Conservation (phyloP, 805 yeast species). For the Grigorovia jiainica region DNA sequence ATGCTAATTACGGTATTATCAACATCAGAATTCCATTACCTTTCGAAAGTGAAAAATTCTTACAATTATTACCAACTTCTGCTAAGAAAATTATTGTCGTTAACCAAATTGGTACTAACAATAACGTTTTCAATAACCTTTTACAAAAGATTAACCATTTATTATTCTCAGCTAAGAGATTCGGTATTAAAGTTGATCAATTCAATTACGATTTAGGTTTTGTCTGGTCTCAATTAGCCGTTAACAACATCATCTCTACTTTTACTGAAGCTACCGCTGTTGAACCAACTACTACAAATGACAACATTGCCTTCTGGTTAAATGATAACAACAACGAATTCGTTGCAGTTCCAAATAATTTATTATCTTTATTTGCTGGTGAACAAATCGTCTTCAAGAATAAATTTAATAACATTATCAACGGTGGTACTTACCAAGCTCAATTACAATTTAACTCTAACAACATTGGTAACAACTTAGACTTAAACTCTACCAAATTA, state of each 20-base stretch:
- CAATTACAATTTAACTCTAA: slow-evolving; percentile 35
- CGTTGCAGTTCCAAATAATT: slow-evolving; percentile 36
- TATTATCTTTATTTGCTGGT: slow-evolving; percentile 54
- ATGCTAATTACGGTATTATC: slow-evolving; percentile 43
- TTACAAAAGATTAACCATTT: slow-evolving; percentile 69
- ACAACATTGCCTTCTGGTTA: slow-evolving; percentile 48
- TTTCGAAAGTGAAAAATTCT: slow-evolving; percentile 56
- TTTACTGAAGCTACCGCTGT: slow-evolving; percentile 24
- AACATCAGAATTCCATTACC: slow-evolving; percentile 74
- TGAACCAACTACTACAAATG: slow-evolving; percentile 8
- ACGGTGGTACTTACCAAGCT: slow-evolving; percentile 70
- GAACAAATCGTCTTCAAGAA: slow-evolving; percentile 47
- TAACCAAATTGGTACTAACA: slow-evolving; percentile 39
- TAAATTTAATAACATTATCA: slow-evolving; percentile 59
- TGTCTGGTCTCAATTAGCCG: slow-evolving; percentile 48
- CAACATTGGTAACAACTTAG: slow-evolving; percentile 13
- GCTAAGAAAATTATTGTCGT: slow-evolving; percentile 57
- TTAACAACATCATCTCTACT: slow-evolving; percentile 38
- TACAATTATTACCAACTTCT: slow-evolving; percentile 46
- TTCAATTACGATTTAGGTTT: slow-evolving; percentile 43
- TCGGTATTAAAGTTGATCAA: slow-evolving; percentile 37
- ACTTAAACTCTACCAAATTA: slow-evolving; percentile 52
- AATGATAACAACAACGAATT: slow-evolving; percentile 54
- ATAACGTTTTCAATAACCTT: slow-evolving; percentile 36
- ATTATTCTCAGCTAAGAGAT: slow-evolving; percentile 38